Conservation (phyloP, 345 rosid species). For the Erysimum cheiranthoides region DNA sequence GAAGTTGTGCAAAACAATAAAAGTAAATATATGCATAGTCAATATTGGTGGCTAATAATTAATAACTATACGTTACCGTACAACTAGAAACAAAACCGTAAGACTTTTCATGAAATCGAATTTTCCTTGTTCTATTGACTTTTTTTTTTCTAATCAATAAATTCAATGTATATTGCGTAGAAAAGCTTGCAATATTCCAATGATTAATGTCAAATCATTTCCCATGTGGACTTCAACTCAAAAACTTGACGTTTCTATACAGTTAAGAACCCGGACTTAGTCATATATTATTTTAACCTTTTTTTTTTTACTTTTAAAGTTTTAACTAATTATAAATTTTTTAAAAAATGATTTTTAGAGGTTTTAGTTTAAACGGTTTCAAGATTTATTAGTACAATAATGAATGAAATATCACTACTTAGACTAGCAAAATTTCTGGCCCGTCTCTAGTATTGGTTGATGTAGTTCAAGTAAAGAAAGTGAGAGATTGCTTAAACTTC, state of each 20-base stretch:
- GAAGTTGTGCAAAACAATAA: not conserved
- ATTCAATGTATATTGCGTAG: constrained; percentile 9
- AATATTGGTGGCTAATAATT: constrained; percentile 25
- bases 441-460: not conserved
- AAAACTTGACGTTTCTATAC: not conserved
- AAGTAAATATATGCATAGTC: not conserved
- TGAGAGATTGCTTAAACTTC: not conserved
- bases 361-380: too few species aligned
- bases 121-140: not conserved
- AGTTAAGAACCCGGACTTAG: not conserved
- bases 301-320: too few species aligned
- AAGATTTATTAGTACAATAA: not conserved
- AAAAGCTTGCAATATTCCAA: not conserved
- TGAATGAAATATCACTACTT: not conserved
- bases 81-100: constrained; percentile 8
- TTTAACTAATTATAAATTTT: too few species aligned
- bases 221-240: not conserved
- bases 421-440: not conserved
- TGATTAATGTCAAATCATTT: constrained; percentile 8
- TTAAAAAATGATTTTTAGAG: too few species aligned
- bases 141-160: not conserved
- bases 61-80: constrained; percentile 17
- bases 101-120: not conserved
- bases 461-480: not conserved
- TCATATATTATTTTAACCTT: not conserved